A percentile compares a stretch with the other conserved stretches of the same genome.
Conservation (phyloP, 352 stramenopile species). For the Globisporangium sylvaticum region DNA sequence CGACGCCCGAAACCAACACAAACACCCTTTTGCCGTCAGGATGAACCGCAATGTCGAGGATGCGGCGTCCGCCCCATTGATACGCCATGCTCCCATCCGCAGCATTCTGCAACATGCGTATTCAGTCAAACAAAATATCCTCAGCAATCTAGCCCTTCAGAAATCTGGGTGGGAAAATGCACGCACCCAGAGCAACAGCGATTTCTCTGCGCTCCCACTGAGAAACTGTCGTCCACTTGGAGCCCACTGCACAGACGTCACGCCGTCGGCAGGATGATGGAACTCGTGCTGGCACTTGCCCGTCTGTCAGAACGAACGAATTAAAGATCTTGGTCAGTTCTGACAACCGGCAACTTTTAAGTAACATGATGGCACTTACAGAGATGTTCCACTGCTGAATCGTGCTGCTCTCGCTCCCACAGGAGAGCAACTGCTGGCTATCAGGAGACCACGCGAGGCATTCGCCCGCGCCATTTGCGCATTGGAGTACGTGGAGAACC, state of each 20-base stretch:
- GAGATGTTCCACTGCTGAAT: constrained; percentile 67
- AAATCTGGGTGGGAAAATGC: no score
- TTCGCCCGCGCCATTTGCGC: constrained; percentile 40
- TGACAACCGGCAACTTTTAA: background rate
- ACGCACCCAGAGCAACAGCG: constrained; percentile 72
- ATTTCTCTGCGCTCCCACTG: constrained; percentile 69
- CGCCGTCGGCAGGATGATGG: constrained; percentile 49
- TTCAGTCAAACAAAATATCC: no score
- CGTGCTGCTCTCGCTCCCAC: constrained; percentile 42
- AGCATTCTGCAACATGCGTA: no score
- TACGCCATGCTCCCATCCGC: constrained; percentile 46
- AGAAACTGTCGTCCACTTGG: constrained; percentile 58
- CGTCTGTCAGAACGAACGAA: constrained; percentile 24
- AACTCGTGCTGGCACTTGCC: constrained; percentile 44
- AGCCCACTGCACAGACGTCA: constrained; percentile 53
- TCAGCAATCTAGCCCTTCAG: no score
- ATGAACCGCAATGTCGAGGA: constrained; percentile 61
- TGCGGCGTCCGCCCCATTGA: constrained; percentile 61
- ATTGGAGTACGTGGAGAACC: constrained; percentile 37
- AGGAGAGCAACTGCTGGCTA: constrained; percentile 48
- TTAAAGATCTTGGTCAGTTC: background rate
- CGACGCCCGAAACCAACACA: constrained; percentile 46
- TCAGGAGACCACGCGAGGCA: constrained; percentile 70
- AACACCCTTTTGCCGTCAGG: constrained; percentile 49
- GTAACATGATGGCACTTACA: constrained; percentile 20